A percentile compares a stretch with the other conserved stretches of the same genome.
Evolutionary conservation across 1,139 yeast genomes (phyloP).

Genomic region (Geotrichum armillariae): DNA sequence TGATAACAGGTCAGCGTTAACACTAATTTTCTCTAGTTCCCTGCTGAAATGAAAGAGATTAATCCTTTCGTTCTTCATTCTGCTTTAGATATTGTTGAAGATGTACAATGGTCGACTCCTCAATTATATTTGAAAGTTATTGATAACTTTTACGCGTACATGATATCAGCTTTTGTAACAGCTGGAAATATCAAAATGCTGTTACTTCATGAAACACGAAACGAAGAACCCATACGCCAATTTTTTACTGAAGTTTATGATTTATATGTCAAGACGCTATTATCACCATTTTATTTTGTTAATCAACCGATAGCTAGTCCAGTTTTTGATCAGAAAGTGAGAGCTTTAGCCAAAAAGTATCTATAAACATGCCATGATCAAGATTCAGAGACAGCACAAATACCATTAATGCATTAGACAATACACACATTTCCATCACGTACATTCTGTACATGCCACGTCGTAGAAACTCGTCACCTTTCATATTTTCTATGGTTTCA

Average conservation of each 20-base stretch:
- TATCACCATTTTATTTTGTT: slow-evolving; percentile 83
- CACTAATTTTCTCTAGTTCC: slow-evolving; percentile 44
- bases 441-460: too few relatives aligned
- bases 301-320: slow-evolving; percentile 75
- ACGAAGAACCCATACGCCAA: slow-evolving; percentile 77
- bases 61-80: slow-evolving; percentile 88
- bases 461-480: too few relatives aligned
- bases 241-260: slow-evolving; percentile 87
- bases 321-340: slow-evolving; percentile 74
- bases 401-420: not conserved
- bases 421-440: too few relatives aligned
- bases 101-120: slow-evolving; percentile 75
- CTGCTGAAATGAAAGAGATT: slow-evolving; percentile 71
- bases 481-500: too few relatives aligned
- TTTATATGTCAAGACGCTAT: slow-evolving; percentile 75
- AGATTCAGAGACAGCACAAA: not conserved
- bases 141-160: slow-evolving; percentile 82
- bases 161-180: slow-evolving; percentile 79
- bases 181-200: slow-evolving; percentile 85
- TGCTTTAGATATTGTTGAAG: slow-evolving; percentile 86
- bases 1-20: not conserved
- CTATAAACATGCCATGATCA: slow-evolving; percentile 48
- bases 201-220: slow-evolving; percentile 64
- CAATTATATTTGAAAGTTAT: slow-evolving; percentile 70
- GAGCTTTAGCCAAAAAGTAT: slow-evolving; percentile 73